phyloP scores from a whole-genome alignment of 306 rosid genomes.

The Ormosia emarginata region DNA sequence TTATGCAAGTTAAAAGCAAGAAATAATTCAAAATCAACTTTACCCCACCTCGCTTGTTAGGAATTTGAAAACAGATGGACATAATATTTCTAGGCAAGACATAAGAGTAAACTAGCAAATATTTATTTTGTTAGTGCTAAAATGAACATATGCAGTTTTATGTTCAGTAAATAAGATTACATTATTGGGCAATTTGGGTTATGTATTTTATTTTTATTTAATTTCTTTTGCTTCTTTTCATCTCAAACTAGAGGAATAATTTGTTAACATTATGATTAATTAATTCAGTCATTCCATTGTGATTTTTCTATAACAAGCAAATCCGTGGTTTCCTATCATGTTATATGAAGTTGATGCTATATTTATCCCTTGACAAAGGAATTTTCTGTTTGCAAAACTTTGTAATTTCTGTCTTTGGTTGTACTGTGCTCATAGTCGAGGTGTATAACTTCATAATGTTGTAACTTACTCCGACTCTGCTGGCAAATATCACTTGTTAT shows the following conservation, averaged over 20 bases:
- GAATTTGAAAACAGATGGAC: background rate
- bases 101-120: background rate
- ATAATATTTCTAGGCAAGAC: background rate
- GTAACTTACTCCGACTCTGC: background rate
- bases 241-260: background rate
- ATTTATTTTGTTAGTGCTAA: background rate
- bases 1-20: background rate
- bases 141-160: background rate
- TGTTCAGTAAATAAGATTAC: background rate
- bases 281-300: background rate
- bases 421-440: background rate
- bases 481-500: background rate
- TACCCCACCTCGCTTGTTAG: background rate
- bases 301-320: background rate
- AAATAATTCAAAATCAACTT: background rate
- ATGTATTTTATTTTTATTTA: background rate
- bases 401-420: conserved; percentile 5
- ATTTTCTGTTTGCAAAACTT: background rate
- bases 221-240: background rate
- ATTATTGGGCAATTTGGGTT: background rate
- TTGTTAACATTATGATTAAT: background rate
- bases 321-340: background rate
- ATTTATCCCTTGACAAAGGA: background rate
- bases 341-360: background rate
- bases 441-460: background rate